Conservation (phyloP, 129 eudicot species). For the Helichrysum umbraculigerum region DNA sequence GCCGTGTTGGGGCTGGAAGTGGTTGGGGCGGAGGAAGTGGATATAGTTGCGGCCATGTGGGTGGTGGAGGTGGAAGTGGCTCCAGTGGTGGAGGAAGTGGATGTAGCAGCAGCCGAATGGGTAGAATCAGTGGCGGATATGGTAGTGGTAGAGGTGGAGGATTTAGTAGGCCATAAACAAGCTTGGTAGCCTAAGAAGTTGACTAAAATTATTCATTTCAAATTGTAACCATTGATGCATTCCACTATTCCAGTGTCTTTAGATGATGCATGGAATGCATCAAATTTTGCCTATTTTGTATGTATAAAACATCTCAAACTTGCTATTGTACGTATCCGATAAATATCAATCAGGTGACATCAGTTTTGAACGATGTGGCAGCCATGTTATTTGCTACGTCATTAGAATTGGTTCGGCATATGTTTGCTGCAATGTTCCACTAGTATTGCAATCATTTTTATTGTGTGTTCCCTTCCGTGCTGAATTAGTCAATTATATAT, state of each 20-base stretch:
- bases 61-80: background rate
- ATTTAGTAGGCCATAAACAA: background rate
- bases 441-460: no score
- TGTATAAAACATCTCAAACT: background rate
- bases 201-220: background rate
- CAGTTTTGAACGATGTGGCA: no score
- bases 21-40: background rate
- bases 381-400: no score
- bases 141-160: background rate
- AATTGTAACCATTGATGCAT: background rate
- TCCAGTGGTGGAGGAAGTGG: no score
- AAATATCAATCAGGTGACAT: no score
- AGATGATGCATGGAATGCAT: background rate
- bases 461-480: no score
- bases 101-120: constrained; percentile 9
- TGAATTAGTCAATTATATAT: no score
- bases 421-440: no score
- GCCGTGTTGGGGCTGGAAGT: background rate
- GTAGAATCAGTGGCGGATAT: background rate
- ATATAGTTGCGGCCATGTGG: background rate
- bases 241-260: background rate
- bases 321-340: no score
- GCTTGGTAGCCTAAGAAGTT: background rate
- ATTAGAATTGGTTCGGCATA: no score
- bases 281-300: background rate